Evolutionary conservation across 2,329 filamentous ascomycete species (phyloP).

Genomic region (Herpotrichia juniperi): DNA sequence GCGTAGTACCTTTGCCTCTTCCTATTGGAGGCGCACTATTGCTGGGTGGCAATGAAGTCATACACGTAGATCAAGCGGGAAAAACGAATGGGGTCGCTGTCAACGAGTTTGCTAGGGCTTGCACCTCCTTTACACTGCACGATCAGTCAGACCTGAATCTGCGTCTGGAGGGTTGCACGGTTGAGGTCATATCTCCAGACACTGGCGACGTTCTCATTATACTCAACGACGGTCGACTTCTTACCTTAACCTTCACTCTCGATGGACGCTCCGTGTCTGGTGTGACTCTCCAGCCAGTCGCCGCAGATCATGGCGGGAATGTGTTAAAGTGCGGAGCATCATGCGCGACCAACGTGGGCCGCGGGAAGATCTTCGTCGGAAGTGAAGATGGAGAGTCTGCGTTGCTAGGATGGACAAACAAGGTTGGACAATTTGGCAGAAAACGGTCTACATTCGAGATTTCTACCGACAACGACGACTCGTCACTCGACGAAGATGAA

Average conservation of each 20-base stretch:
- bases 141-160: constrained; percentile 85
- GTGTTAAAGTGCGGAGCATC: constrained; percentile 68
- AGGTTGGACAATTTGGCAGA: constrained; percentile 62
- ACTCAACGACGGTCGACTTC: constrained; percentile 75
- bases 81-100: constrained; percentile 92
- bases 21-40: constrained; percentile 89
- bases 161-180: constrained; percentile 78
- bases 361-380: constrained; percentile 78
- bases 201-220: constrained; percentile 85
- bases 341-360: constrained; percentile 71
- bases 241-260: constrained; percentile 79
- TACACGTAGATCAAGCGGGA: constrained; percentile 95
- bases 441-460: constrained; percentile 68
- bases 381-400: constrained; percentile 83
- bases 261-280: constrained; percentile 92
- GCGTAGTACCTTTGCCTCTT: constrained; percentile 79
- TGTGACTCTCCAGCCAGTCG: constrained; percentile 72
- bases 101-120: constrained; percentile 84
- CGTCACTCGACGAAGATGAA: constrained; percentile 63
- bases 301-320: constrained; percentile 66
- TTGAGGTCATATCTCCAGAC: constrained; percentile 78
- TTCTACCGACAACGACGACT: constrained; percentile 56
- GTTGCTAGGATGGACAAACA: constrained; percentile 76
- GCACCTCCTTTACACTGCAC: constrained; percentile 80
- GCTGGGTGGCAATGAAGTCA: constrained; percentile 85